Base-by-base conservation (phyloP, 2,329 filamentous ascomycete genomes). In the Elsinoe batatas region DNA sequence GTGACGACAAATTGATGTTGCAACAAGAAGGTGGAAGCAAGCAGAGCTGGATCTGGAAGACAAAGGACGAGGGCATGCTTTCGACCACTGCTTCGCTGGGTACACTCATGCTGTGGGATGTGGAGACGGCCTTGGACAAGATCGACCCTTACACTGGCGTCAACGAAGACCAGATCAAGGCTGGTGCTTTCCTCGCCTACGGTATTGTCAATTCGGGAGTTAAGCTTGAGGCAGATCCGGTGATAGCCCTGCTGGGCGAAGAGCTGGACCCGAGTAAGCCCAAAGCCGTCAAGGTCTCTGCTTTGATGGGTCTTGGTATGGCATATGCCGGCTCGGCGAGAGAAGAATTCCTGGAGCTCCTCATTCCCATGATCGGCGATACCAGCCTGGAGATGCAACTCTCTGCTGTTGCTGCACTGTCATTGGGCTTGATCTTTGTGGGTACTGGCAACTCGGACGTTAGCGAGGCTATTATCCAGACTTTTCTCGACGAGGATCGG, bases 1-100 rank as follows among this genome's bases (percentile, higher is more conserved):
- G 90, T 42, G 87, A 91, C 57, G 93, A 98, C 71, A 97, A 96
- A 78, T 87, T 98, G 82, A 96, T 98, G 91, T 77, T 97, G 57
- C 85, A 89, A 40, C 86, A 93, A 17, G 85, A 88, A 33, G 53
- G 42, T 32, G 72, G 69, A 58, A 85, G 90, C 60, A 94, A 95
- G 75, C 84, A 87, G 64, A 88, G 86, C 60, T 98, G 93, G 91
- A 88, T 98, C 3, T 98, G 90, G 89, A 98, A 97, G 77, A 97
- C 94, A 17, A 98, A 98, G 73, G 90, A 94, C 40, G 91, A 96
- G 65, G 93, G 93, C 61, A 95, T 95, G 90, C 80, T 95, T 72
- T 97, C 93, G 1, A 96, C 91, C 0, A 87, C 94, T 37, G 94
- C 94, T 3, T 97, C 93, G 0, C 74, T 96, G 63, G 93, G 93